These are phyloP conservation scores for Sordaria brevicollis DNA, from an alignment of 495 filamentous ascomycete genomes.

Conservation along the genomic window DNA sequence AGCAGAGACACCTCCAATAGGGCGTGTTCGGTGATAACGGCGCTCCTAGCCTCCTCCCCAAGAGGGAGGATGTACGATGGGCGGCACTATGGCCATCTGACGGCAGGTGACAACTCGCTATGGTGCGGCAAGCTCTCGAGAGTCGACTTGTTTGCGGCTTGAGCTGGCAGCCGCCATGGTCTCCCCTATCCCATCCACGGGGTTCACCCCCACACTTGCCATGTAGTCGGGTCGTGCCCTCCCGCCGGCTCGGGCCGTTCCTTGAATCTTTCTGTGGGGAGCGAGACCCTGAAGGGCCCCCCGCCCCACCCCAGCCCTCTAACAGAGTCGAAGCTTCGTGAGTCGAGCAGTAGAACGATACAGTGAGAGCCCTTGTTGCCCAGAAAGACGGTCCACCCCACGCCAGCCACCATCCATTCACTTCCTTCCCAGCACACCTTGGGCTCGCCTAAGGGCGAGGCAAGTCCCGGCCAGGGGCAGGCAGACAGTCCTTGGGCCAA, in stretches of 20 bases:
- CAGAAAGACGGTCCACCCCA: background rate
- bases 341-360: rapidly evolving
- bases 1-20: too few relatives aligned
- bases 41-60: too few relatives aligned
- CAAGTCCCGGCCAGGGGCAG: background rate
- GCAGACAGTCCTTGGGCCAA: background rate
- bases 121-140: background rate
- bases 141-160: background rate
- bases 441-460: background rate
- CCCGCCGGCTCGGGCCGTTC: too few relatives aligned
- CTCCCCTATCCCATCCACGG: background rate
- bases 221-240: background rate
- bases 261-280: background rate
- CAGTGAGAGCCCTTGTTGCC: background rate
- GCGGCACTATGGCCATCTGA: too few relatives aligned
- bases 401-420: background rate
- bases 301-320: background rate
- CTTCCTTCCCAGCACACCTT: background rate
- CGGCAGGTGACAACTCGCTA: background rate
- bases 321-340: background rate
- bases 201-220: background rate
- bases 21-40: too few relatives aligned
- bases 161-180: background rate
- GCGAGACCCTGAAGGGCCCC: background rate
- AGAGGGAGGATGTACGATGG: too few relatives aligned